These are phyloP conservation scores for Begonia masoniana DNA, from an alignment of 306 rosid species.

Conservation along the genomic window DNA sequence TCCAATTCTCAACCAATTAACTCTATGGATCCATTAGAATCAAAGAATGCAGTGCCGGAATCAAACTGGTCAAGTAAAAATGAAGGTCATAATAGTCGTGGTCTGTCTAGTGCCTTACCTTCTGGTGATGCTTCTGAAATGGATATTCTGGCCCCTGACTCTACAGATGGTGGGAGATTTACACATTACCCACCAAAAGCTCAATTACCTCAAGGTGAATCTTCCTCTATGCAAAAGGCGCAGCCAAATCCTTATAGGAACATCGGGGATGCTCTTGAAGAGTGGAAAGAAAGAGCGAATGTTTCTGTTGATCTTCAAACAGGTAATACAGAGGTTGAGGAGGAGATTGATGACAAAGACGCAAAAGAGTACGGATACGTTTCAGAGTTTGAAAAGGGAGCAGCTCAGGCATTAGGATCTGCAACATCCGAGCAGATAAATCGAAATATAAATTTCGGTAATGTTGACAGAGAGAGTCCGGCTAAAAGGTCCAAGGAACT, in stretches of 20 bases:
- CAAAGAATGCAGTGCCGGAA: conserved; percentile 29
- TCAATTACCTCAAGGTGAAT: conserved; percentile 24
- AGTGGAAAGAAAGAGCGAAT: conserved; percentile 59
- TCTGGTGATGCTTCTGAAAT: conserved; percentile 35
- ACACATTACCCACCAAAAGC: conserved; percentile 31
- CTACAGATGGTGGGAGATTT: conserved; percentile 44
- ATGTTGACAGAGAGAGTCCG: conserved; percentile 21
- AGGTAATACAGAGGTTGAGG: conserved; percentile 25
- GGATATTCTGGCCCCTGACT: conserved; percentile 41
- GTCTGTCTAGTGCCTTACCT: conserved; percentile 47
- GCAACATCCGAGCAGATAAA: conserved; percentile 75
- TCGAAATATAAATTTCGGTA: conserved; percentile 26
- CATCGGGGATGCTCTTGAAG: conserved; percentile 57
- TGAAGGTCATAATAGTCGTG: conserved; percentile 28
- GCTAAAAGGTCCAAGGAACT: conserved; percentile 22
- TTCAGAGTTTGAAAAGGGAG: conserved; percentile 60
- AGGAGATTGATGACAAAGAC: conserved; percentile 44
- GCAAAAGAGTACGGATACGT: conserved; percentile 89
- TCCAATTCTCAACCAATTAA: conserved; percentile 34
- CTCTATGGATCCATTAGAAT: conserved; percentile 31
- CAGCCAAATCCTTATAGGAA: conserved; percentile 70
- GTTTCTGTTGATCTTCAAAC: conserved; percentile 51
- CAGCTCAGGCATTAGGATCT: conserved; percentile 81
- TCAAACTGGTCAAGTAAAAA: conserved; percentile 32
- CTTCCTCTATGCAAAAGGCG: conserved; percentile 31